Conservation (phyloP, 192 early-diverging fungal species). For the Dimargaris cristalligena region DNA sequence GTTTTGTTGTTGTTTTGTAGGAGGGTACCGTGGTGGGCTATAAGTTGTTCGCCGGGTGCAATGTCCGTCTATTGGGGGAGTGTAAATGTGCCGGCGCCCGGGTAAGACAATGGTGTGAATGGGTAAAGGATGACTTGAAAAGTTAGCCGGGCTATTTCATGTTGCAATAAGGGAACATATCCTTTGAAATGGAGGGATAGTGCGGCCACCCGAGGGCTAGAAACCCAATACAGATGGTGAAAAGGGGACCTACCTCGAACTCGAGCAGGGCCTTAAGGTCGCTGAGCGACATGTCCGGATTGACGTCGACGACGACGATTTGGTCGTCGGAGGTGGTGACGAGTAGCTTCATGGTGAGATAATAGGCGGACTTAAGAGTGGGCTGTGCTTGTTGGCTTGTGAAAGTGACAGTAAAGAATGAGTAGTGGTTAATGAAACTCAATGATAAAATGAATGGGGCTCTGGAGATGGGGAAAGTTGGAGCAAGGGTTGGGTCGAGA, state of each 20-base stretch:
- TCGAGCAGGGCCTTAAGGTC: background rate
- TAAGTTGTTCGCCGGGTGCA: slow-evolving; percentile 36
- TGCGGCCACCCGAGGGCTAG: background rate
- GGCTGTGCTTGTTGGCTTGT: too few relatives aligned
- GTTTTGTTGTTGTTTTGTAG: slow-evolving; percentile 43
- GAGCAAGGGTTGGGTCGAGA: too few relatives aligned
- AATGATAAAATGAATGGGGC: too few relatives aligned
- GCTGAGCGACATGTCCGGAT: background rate
- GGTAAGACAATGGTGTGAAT: background rate
- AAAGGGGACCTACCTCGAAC: background rate
- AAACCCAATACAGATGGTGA: background rate
- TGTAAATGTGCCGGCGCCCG: slow-evolving; percentile 1
- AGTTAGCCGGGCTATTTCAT: background rate
- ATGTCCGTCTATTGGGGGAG: slow-evolving; percentile 36
- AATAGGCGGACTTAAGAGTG: background rate
- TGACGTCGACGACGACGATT: background rate
- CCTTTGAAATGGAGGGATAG: background rate
- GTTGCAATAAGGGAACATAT: slow-evolving; percentile 1
- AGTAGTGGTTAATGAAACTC: too few relatives aligned
- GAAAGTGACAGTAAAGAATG: too few relatives aligned
- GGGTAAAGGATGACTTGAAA: background rate
- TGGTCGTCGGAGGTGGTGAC: background rate
- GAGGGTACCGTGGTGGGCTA: slow-evolving; percentile 48
- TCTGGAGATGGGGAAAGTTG: too few relatives aligned
- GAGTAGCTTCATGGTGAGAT: background rate